These are phyloP conservation scores for Ilex aquifolium DNA, from an alignment of 257 asterid genomes.

Conservation along the genomic window DNA sequence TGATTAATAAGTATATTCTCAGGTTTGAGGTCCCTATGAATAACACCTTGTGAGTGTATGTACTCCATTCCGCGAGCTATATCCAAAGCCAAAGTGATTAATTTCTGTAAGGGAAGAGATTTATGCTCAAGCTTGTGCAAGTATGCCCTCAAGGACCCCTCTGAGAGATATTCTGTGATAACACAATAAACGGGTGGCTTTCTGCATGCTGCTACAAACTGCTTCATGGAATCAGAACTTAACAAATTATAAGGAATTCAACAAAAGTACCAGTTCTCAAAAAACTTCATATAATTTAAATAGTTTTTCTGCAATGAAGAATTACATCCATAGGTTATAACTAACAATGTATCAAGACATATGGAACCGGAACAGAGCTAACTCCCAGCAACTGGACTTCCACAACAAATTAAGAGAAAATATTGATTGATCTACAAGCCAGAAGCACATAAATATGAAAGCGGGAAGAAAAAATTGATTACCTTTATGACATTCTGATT, in stretches of 20 bases:
- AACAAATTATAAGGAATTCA: no score
- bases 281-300: no score
- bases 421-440: no score
- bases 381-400: no score
- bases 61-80: conserved; percentile 65
- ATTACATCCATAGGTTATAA: no score
- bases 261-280: no score
- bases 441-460: no score
- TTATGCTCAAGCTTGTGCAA: conserved; percentile 53
- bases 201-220: conserved; percentile 60
- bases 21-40: conserved; percentile 71
- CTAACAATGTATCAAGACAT: no score
- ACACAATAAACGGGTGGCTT: conserved; percentile 56
- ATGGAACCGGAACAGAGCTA: no score
- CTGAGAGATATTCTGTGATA: conserved; percentile 56
- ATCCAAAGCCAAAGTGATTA: conserved; percentile 56
- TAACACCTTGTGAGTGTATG: conserved; percentile 54
- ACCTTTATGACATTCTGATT: conserved; percentile 38
- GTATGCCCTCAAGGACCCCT: conserved; percentile 60
- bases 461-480: background rate
- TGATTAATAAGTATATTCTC: conserved; percentile 56
- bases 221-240: conserved; percentile 3
- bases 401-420: no score
- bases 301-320: no score
- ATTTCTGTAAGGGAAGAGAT: conserved; percentile 39